Conservation (phyloP, 352 stramenopile species). For the Proteromonas lacertae region DNA sequence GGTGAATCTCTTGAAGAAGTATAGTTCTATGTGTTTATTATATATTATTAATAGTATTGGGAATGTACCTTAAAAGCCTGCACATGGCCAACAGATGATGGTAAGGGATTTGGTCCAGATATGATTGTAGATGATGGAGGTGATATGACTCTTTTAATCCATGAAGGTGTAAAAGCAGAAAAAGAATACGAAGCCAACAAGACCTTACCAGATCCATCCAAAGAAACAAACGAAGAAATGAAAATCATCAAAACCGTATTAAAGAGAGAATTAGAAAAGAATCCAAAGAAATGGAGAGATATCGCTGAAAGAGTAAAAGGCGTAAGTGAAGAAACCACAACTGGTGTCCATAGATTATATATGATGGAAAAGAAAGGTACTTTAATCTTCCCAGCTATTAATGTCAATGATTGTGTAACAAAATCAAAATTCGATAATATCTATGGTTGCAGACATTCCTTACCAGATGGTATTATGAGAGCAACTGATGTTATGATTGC, state of each 20-base stretch:
- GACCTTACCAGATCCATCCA: constrained; percentile 59
- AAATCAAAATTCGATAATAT: constrained; percentile 99
- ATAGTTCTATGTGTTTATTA: neutral
- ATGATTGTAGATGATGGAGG: constrained; percentile 92
- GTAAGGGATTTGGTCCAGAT: constrained; percentile 73
- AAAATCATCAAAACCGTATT: constrained; percentile 93
- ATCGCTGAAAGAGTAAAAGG: constrained; percentile 66
- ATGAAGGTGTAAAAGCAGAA: constrained; percentile 88
- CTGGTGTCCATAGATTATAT: constrained; percentile 83
- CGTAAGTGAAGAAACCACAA: constrained; percentile 93
- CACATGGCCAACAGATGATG: constrained; percentile 74
- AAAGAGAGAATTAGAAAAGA: constrained; percentile 50
- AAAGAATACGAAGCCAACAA: constrained; percentile 58
- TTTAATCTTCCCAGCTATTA: constrained; percentile 87
- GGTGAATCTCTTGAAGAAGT: constrained; percentile 69
- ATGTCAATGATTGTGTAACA: constrained; percentile 95
- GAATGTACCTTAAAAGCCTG: constrained; percentile 90
- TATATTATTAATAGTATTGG: constrained; percentile 84
- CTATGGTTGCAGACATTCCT: constrained; percentile 90
- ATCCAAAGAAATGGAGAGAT: constrained; percentile 82
- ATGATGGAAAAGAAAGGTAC: constrained; percentile 79
- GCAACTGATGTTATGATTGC: constrained; percentile 94
- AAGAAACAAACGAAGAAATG: constrained; percentile 82
- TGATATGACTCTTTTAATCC: constrained; percentile 93
- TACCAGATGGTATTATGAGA: constrained; percentile 88